These are phyloP conservation scores for Aspergillus unguis DNA, from an alignment of 2,329 filamentous ascomycete species.

Conservation along the genomic window DNA sequence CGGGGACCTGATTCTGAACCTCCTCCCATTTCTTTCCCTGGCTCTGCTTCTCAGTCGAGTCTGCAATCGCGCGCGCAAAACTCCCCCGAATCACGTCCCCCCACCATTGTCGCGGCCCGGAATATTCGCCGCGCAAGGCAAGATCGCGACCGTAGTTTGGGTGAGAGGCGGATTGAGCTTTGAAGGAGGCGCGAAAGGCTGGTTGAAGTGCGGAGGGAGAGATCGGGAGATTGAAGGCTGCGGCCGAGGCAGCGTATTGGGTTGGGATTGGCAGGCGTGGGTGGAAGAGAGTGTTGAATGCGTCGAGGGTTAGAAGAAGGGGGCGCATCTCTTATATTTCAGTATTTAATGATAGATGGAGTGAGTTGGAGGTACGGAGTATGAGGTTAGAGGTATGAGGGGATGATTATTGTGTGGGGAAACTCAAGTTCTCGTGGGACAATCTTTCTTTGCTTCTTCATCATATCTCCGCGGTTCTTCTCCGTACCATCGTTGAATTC, in stretches of 20 bases:
- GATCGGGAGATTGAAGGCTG: slow-evolving; percentile 34
- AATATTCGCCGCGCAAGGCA: slow-evolving; percentile 34
- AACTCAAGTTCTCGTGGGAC: too few relatives aligned
- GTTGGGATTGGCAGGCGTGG: slow-evolving; percentile 38
- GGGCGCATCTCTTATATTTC: slow-evolving; percentile 14
- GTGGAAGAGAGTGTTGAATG: slow-evolving; percentile 45
- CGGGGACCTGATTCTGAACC: slow-evolving; percentile 26
- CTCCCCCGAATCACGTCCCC: slow-evolving; percentile 39
- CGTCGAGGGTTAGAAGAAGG: slow-evolving; percentile 46
- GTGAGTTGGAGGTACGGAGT: not conserved
- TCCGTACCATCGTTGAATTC: too few relatives aligned
- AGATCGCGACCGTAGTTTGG: slow-evolving; percentile 46
- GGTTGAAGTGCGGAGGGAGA: slow-evolving; percentile 27
- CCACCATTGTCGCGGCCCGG: slow-evolving; percentile 46
- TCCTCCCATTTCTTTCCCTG: not conserved
- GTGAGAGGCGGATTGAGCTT: slow-evolving; percentile 27
- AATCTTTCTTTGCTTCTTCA: not conserved
- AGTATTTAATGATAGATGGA: not conserved
- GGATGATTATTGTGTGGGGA: not conserved
- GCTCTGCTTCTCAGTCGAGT: slow-evolving; percentile 6
- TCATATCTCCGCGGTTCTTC: not conserved
- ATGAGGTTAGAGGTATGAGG: not conserved
- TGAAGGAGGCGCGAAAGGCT: slow-evolving; percentile 39
- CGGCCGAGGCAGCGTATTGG: slow-evolving; percentile 41
- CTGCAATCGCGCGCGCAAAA: slow-evolving; percentile 29